Conservation (phyloP, 345 rosid genomes). For the Lumnitzera racemosa region DNA sequence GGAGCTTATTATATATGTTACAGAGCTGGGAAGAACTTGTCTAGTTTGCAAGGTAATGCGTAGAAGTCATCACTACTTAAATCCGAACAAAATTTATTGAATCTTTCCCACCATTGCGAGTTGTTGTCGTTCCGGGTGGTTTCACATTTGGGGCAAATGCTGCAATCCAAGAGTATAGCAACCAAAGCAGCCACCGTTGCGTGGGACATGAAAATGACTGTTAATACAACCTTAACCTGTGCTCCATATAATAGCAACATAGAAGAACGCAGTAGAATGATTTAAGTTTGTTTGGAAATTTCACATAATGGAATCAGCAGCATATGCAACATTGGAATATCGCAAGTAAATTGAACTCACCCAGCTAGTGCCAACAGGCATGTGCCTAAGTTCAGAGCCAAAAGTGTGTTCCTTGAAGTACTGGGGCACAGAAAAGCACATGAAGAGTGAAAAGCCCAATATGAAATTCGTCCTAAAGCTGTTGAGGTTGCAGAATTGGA, state of each 20-base stretch:
- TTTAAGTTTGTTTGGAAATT: too few species aligned
- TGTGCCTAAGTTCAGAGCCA: conserved; percentile 27
- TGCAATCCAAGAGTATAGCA: conserved; percentile 45
- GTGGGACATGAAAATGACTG: conserved; percentile 59
- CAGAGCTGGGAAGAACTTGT: conserved; percentile 54
- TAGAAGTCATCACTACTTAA: conserved; percentile 70
- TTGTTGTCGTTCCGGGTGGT: conserved; percentile 43
- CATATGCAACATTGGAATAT: background rate
- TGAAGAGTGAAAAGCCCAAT: conserved; percentile 48
- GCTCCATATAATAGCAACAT: background rate
- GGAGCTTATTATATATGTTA: conserved; percentile 4
- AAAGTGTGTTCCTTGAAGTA: conserved; percentile 44
- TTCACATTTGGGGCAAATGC: conserved; percentile 34
- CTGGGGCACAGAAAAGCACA: conserved; percentile 50
- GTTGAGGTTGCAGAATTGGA: conserved; percentile 57
- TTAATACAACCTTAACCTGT: conserved; percentile 41
- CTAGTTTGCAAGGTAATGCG: conserved; percentile 47
- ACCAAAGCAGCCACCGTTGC: conserved; percentile 44
- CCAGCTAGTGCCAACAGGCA: conserved; percentile 20
- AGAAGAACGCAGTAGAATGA: background rate
- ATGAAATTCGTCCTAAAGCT: conserved; percentile 49
- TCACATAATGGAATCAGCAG: background rate
- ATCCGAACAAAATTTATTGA: conserved; percentile 41
- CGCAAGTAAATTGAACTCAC: conserved; percentile 14
- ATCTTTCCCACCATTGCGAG: conserved; percentile 64